These are phyloP conservation scores for Termitomyces sp. DNA, from an alignment of 768 basidiomycete species.

Conservation along the genomic window DNA sequence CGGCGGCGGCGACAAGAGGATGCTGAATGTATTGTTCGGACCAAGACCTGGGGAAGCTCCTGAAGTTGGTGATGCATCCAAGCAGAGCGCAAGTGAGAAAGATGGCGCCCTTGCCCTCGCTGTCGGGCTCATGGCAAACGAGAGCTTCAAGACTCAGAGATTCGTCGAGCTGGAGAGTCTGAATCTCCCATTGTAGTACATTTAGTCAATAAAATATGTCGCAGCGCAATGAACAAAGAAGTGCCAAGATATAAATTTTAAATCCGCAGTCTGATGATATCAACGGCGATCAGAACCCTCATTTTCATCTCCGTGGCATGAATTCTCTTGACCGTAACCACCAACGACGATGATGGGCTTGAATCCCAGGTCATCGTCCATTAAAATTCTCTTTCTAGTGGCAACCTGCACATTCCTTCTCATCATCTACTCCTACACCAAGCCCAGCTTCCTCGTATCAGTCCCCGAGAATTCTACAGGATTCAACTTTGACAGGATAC, in stretches of 20 bases:
- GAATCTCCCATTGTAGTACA: slow-evolving; percentile 24
- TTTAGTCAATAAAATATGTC: neutral
- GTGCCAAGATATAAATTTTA: neutral
- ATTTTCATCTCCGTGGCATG: neutral
- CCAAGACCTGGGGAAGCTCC: slow-evolving; percentile 39
- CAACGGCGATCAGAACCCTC: neutral
- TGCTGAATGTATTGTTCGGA: slow-evolving; percentile 48
- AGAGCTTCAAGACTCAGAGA: slow-evolving; percentile 45
- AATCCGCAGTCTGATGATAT: neutral
- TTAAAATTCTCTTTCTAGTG: slow-evolving; percentile 22
- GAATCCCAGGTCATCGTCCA: slow-evolving; percentile 20
- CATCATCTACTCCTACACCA: slow-evolving; percentile 25
- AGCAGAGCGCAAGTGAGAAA: slow-evolving; percentile 44
- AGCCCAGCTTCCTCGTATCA: slow-evolving; percentile 5
- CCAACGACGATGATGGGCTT: slow-evolving; percentile 13
- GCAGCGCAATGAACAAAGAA: too few species aligned
- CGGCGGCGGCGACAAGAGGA: slow-evolving; percentile 47
- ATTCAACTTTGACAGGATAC: slow-evolving; percentile 11
- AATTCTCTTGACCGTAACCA: neutral
- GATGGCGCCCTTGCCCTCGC: slow-evolving; percentile 48
- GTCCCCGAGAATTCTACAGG: slow-evolving; percentile 1
- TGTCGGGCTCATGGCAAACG: slow-evolving; percentile 47
- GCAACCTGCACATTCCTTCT: slow-evolving; percentile 21
- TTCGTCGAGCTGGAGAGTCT: slow-evolving; percentile 37
- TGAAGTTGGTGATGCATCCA: slow-evolving; percentile 42